phyloP scores from a whole-genome alignment of 1,284 basidiomycete genomes.

The Ustilago cynodontis region DNA sequence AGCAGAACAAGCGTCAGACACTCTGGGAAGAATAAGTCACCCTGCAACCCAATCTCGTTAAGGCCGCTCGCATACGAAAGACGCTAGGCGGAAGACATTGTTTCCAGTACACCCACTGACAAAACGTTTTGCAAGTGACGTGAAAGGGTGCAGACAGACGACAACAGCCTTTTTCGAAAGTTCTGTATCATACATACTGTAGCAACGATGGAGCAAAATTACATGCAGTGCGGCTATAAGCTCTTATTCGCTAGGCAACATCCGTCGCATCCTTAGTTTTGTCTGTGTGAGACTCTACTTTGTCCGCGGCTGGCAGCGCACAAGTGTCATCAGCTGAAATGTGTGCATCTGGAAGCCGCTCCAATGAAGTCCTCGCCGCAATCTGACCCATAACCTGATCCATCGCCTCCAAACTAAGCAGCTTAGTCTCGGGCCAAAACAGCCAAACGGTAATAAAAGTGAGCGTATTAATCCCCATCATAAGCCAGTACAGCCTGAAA shows the following conservation, averaged over 20 bases:
- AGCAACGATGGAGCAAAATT: too few species aligned
- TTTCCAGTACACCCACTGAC: too few species aligned
- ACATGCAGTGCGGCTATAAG: too few species aligned
- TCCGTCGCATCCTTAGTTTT: not conserved
- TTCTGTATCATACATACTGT: too few species aligned
- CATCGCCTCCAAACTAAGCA: conserved; percentile 9
- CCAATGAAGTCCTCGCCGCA: not conserved
- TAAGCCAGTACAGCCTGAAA: conserved; percentile 17
- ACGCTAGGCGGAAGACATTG: too few species aligned
- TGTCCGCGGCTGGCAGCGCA: not conserved
- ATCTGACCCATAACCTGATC: conserved; percentile 7
- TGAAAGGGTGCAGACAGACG: too few species aligned
- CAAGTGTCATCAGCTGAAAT: not conserved
- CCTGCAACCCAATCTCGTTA: too few species aligned
- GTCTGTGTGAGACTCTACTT: not conserved
- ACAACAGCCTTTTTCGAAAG: too few species aligned
- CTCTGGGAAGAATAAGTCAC: too few species aligned
- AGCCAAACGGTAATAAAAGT: conserved; percentile 9
- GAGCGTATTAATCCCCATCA: conserved; percentile 11
- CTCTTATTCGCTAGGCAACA: not conserved
- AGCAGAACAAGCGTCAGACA: too few species aligned
- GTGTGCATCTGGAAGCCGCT: not conserved
- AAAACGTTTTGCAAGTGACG: too few species aligned
- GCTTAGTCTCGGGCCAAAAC: conserved; percentile 13
- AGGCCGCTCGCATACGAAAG: too few species aligned